These are phyloP conservation scores for Pythium phragmiticola DNA, from an alignment of 352 stramenopile genomes.

Conservation along the genomic window DNA sequence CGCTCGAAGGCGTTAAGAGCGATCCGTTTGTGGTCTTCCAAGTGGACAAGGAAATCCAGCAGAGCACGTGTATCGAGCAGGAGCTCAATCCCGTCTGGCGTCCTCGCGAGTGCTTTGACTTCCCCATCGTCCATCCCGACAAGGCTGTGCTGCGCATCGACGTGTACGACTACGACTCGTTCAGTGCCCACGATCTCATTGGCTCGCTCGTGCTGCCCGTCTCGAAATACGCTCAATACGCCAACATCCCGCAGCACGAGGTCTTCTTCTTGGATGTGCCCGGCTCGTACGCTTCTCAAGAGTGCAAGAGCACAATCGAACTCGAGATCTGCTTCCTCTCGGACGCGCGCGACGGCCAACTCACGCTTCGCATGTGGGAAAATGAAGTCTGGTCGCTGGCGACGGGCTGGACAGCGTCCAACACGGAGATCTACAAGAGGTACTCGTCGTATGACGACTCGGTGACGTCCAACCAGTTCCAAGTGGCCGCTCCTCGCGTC, in stretches of 20 bases:
- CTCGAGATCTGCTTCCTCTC: constrained; percentile 48
- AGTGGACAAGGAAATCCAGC: constrained; percentile 45
- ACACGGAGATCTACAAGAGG: constrained; percentile 45
- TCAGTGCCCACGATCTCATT: constrained; percentile 67
- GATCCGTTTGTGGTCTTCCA: constrained; percentile 73
- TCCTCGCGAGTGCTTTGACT: constrained; percentile 59
- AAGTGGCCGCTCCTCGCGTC: constrained; percentile 38
- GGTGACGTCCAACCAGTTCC: constrained; percentile 44
- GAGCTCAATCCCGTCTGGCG: constrained; percentile 67
- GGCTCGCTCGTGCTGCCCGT: constrained; percentile 51
- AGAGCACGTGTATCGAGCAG: constrained; percentile 61
- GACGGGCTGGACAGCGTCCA: constrained; percentile 46
- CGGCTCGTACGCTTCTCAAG: constrained; percentile 40
- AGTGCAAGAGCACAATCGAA: constrained; percentile 49
- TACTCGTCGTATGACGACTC: constrained; percentile 56
- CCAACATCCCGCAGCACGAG: constrained; percentile 46
- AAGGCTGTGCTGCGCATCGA: constrained; percentile 49
- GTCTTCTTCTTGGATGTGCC: constrained; percentile 51
- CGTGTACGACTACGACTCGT: constrained; percentile 66
- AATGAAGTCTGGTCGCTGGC: constrained; percentile 59
- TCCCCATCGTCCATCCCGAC: constrained; percentile 42
- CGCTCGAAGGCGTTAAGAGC: constrained; percentile 54
- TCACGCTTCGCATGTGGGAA: constrained; percentile 55
- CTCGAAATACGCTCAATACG: constrained; percentile 42
- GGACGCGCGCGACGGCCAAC: constrained; percentile 34